Evolutionary conservation across 306 rosid genomes (phyloP).

Genomic region (Quercus variabilis): DNA sequence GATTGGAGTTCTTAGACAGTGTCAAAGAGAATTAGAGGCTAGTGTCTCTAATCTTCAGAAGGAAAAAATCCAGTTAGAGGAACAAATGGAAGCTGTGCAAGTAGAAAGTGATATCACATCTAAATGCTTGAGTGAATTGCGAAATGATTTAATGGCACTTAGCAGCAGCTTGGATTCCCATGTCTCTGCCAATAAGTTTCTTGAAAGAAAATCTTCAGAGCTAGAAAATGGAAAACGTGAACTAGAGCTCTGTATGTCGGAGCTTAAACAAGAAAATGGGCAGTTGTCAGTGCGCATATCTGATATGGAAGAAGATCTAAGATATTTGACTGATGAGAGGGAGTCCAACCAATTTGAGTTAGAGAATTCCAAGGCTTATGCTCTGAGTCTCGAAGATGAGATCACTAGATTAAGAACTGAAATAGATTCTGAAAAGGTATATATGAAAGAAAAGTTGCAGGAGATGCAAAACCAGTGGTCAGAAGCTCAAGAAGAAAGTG

Average conservation of each 20-base stretch:
- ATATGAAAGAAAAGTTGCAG: slow-evolving; percentile 12
- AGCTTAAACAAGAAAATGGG: slow-evolving; percentile 45
- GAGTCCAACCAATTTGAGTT: slow-evolving; percentile 40
- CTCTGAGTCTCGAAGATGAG: slow-evolving; percentile 37
- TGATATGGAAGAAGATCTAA: slow-evolving; percentile 50
- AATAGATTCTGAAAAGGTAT: slow-evolving; percentile 32
- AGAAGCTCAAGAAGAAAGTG: slow-evolving; percentile 42
- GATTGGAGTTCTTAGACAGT: slow-evolving; percentile 30
- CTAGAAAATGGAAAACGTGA: slow-evolving; percentile 27
- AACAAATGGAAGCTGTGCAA: slow-evolving; percentile 22
- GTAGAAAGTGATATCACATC: slow-evolving; percentile 24
- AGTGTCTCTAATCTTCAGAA: slow-evolving; percentile 38
- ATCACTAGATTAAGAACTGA: slow-evolving; percentile 34
- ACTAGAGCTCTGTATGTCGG: slow-evolving; percentile 34
- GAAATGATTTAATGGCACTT: slow-evolving; percentile 15
- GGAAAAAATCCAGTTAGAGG: slow-evolving; percentile 39
- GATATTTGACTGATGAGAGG: slow-evolving; percentile 38
- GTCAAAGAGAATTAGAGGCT: slow-evolving; percentile 31
- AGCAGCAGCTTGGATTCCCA: slow-evolving; percentile 14
- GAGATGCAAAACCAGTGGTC: slow-evolving; percentile 28
- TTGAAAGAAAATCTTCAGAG: slow-evolving; percentile 10
- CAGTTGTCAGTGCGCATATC: slow-evolving; percentile 33
- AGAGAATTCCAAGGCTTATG: slow-evolving; percentile 36
- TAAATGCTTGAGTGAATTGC: slow-evolving; percentile 19
- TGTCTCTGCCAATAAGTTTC: slow-evolving; percentile 16